Percentiles rank a stretch among this genome's conserved stretches.
These are phyloP conservation scores for Rhododendron griersonianum DNA, from an alignment of 148 eudicot genomes.

Conservation along the genomic window DNA sequence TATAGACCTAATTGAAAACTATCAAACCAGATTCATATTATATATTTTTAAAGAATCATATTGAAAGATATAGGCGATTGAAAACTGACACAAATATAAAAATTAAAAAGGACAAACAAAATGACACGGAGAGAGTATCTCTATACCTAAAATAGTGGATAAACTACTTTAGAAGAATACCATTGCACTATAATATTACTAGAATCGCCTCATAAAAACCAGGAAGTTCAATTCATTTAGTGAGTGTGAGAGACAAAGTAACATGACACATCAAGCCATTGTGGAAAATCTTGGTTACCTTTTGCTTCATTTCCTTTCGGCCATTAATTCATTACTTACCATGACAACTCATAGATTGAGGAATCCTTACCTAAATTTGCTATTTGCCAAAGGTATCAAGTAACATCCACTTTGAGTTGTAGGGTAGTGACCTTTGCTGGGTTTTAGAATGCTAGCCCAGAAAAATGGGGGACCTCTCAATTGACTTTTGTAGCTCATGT, in stretches of 20 bases:
- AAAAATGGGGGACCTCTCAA: slow-evolving; percentile 11
- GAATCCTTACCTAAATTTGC: slow-evolving; percentile 5
- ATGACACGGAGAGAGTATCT: no score
- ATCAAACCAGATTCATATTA: no score
- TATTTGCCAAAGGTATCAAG: slow-evolving; percentile 10
- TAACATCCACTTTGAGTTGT: neutral
- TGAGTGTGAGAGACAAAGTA: neutral
- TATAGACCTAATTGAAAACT: no score
- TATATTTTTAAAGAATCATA: no score
- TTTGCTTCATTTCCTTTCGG: neutral
- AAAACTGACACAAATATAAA: no score
- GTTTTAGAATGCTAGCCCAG: neutral
- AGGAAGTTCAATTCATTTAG: neutral
- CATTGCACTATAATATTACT: neutral
- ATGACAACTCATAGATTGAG: slow-evolving; percentile 7
- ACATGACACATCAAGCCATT: slow-evolving; percentile 3
- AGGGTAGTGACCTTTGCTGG: slow-evolving; percentile 10
- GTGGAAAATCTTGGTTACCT: neutral
- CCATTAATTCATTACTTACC: neutral
- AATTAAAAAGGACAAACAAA: no score
- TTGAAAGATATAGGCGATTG: no score
- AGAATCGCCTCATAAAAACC: neutral
- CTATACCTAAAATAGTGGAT: neutral
- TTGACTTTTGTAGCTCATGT: neutral
- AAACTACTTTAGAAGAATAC: neutral